These are phyloP conservation scores for Cladosporium sp. DNA, from an alignment of 2,329 filamentous ascomycete genomes.

Conservation along the genomic window DNA sequence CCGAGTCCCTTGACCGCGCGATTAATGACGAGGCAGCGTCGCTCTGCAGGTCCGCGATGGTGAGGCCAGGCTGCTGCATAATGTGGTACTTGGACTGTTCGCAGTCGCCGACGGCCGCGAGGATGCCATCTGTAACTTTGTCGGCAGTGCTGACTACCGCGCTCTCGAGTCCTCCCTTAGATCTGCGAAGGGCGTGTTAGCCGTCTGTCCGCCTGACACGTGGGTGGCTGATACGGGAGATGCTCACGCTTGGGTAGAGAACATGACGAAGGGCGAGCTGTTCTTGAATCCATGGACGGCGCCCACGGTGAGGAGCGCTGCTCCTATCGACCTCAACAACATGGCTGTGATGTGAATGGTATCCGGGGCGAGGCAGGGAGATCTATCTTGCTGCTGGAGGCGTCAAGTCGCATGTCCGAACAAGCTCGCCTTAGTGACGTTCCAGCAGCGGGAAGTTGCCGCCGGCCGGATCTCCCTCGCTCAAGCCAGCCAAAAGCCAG, in stretches of 20 bases:
- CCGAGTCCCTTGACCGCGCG: background rate
- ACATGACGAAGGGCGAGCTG: slow-evolving; percentile 84
- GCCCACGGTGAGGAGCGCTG: slow-evolving; percentile 30
- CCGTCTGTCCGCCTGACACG: background rate
- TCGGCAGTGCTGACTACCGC: slow-evolving; percentile 31
- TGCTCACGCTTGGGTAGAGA: slow-evolving; percentile 76
- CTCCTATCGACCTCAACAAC: slow-evolving; percentile 27
- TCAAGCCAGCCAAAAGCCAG: background rate
- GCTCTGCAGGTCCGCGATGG: slow-evolving; percentile 62
- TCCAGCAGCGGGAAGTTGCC: slow-evolving; percentile 1
- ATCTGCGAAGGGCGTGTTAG: slow-evolving; percentile 1
- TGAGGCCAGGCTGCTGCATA: slow-evolving; percentile 73
- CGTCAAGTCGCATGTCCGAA: slow-evolving; percentile 4
- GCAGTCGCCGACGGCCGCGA: slow-evolving; percentile 45
- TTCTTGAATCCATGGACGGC: slow-evolving; percentile 72
- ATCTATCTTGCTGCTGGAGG: background rate
- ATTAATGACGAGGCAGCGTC: background rate
- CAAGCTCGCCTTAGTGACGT: slow-evolving; percentile 17
- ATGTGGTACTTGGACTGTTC: slow-evolving; percentile 63
- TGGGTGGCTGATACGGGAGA: background rate
- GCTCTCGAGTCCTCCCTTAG: slow-evolving; percentile 24
- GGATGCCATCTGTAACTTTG: slow-evolving; percentile 32
- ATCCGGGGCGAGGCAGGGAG: slow-evolving; percentile 2
- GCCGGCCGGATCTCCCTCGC: background rate
- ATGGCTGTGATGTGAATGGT: slow-evolving; percentile 23